Conservation (phyloP, 2,329 filamentous ascomycete species). For the Fonsecaea multimorphosa region DNA sequence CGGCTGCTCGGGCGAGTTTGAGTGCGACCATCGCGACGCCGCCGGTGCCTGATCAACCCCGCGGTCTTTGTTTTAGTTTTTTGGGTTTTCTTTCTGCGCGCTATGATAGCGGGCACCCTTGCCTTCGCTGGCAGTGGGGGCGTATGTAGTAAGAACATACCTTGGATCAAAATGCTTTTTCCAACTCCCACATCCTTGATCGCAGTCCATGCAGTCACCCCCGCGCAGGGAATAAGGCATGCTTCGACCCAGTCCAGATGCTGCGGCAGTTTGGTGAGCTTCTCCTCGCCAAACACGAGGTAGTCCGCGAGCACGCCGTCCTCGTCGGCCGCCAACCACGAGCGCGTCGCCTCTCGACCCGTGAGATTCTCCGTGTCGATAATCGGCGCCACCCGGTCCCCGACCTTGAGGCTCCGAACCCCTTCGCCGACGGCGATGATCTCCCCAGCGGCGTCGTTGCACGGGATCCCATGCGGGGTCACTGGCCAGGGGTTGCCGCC, state of each 20-base stretch:
- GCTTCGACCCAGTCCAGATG: constrained; percentile 49
- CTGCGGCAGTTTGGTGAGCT: constrained; percentile 46
- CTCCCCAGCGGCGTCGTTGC: constrained; percentile 53
- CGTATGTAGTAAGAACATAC: constrained; percentile 40
- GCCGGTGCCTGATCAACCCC: constrained; percentile 42
- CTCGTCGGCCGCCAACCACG: constrained; percentile 54
- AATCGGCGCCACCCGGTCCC: constrained; percentile 49
- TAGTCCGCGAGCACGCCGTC: constrained; percentile 53
- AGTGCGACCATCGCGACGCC: constrained; percentile 48
- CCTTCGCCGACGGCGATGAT: constrained; percentile 48
- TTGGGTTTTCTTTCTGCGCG: too few relatives aligned
- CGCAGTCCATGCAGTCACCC: constrained; percentile 54
- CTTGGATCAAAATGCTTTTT: constrained; percentile 54
- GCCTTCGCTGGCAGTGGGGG: too few relatives aligned
- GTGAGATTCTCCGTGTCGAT: constrained; percentile 51
- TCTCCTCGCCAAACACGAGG: constrained; percentile 51
- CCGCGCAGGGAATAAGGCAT: constrained; percentile 52
- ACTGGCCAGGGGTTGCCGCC: constrained; percentile 53
- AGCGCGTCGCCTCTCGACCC: constrained; percentile 45
- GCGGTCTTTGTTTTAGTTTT: too few relatives aligned
- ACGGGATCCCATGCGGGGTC: constrained; percentile 41
- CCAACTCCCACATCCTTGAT: constrained; percentile 50
- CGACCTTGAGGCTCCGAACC: constrained; percentile 45
- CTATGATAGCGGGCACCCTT: too few relatives aligned
- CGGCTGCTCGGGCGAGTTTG: constrained; percentile 44